Conservation (phyloP, 805 yeast genomes). For the Metschnikowia noctiluminum region DNA sequence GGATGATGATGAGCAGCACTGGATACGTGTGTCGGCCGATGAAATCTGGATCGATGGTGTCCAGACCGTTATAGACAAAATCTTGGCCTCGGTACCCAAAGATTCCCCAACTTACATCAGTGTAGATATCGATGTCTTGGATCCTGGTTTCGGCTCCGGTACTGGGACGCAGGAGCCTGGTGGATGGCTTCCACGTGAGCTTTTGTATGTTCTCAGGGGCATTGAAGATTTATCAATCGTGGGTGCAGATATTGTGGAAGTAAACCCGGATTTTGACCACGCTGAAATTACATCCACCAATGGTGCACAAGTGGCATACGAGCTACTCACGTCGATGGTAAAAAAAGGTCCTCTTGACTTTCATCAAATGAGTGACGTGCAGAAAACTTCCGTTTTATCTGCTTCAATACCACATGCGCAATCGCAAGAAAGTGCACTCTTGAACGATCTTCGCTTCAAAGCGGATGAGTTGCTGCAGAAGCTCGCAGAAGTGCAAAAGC, state of each 20-base stretch:
- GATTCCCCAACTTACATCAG: conserved; percentile 70
- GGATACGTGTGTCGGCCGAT: conserved; percentile 65
- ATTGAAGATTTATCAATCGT: conserved; percentile 45
- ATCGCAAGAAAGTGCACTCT: neutral
- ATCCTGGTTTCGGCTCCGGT: conserved; percentile 57
- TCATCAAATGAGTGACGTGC: conserved; percentile 1
- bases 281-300: conserved; percentile 66
- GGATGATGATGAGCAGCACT: conserved; percentile 69
- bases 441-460: neutral
- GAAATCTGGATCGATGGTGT: conserved; percentile 69
- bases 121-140: conserved; percentile 69
- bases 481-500: conserved; percentile 9
- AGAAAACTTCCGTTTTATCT: neutral
- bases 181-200: conserved; percentile 55
- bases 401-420: too few species aligned
- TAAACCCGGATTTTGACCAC: conserved; percentile 60
- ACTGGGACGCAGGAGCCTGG: conserved; percentile 62
- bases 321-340: conserved; percentile 72
- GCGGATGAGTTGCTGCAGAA: neutral
- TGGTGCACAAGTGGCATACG: conserved; percentile 70
- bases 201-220: conserved; percentile 45
- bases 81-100: conserved; percentile 53
- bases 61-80: conserved; percentile 51
- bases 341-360: conserved; percentile 43
- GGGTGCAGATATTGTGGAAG: conserved; percentile 58